These are phyloP conservation scores for Danielia oregonensis DNA, from an alignment of 805 yeast genomes.

Conservation along the genomic window DNA sequence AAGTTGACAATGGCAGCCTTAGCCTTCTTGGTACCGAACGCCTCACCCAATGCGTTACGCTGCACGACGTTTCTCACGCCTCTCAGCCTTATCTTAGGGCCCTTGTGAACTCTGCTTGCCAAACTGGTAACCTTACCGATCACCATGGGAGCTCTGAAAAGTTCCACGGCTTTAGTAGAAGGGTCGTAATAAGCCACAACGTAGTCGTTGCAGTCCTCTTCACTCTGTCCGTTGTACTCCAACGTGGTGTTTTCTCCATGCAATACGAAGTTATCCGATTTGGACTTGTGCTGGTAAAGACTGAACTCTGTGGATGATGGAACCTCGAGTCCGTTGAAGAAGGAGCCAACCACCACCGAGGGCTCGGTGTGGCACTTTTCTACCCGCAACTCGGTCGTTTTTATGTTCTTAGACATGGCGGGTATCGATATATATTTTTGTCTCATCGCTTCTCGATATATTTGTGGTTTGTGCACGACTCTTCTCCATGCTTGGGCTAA, in stretches of 20 bases:
- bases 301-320: constrained; percentile 60
- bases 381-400: constrained; percentile 40
- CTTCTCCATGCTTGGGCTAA: constrained; percentile 1
- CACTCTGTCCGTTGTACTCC: constrained; percentile 63
- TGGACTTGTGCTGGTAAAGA: constrained; percentile 49
- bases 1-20: constrained; percentile 80
- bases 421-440: background rate
- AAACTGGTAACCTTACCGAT: constrained; percentile 61
- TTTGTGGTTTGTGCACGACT: constrained; percentile 3
- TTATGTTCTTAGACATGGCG: constrained; percentile 26
- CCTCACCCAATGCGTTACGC: constrained; percentile 87
- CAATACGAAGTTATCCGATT: constrained; percentile 41
- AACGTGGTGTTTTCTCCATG: constrained; percentile 78
- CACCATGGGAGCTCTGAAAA: constrained; percentile 62
- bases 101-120: constrained; percentile 50
- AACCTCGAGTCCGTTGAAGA: constrained; percentile 71
- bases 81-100: constrained; percentile 62
- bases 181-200: constrained; percentile 79
- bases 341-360: constrained; percentile 58
- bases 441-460: constrained; percentile 8
- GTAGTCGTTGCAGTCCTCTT: constrained; percentile 45
- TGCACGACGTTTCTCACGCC: constrained; percentile 51
- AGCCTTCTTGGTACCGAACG: constrained; percentile 96
- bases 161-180: constrained; percentile 55
- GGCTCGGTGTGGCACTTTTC: constrained; percentile 40